phyloP scores from a whole-genome alignment of 2,329 filamentous ascomycete genomes.

The Hypoxylon sp. region DNA sequence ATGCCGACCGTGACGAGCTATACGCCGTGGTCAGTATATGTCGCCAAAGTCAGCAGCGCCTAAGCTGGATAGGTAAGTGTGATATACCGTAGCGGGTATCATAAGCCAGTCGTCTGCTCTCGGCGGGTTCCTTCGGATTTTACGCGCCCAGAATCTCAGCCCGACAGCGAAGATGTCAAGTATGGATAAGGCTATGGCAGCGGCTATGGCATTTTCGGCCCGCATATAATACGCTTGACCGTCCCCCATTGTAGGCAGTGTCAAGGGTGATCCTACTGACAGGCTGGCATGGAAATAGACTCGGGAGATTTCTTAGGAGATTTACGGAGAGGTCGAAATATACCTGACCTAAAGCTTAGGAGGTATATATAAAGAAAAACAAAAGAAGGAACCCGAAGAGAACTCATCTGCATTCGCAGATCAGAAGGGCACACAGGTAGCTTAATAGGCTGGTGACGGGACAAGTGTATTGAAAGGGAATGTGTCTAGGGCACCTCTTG shows the following conservation, averaged over 20 bases:
- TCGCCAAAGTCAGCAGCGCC: not conserved
- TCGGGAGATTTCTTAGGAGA: not conserved
- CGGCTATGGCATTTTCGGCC: slow-evolving; percentile 34
- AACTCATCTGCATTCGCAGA: not conserved
- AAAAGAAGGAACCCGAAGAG: not conserved
- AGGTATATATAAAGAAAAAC: not conserved
- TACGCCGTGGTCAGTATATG: not conserved
- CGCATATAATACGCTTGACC: slow-evolving; percentile 21
- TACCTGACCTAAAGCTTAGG: not conserved
- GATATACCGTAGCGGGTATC: slow-evolving; percentile 39
- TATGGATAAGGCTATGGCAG: slow-evolving; percentile 26
- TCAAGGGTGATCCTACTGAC: not conserved
- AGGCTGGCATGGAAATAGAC: not conserved
- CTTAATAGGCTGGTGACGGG: not conserved
- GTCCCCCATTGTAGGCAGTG: slow-evolving; percentile 14
- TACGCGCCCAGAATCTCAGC: slow-evolving; percentile 38
- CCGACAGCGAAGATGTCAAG: slow-evolving; percentile 36
- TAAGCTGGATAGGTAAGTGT: not conserved
- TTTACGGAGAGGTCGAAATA: not conserved
- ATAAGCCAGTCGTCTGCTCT: slow-evolving; percentile 44
- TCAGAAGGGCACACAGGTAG: not conserved
- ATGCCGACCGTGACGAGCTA: slow-evolving; percentile 36
- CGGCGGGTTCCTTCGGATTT: slow-evolving; percentile 24
- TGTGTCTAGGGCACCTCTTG: not conserved
- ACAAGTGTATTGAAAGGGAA: not conserved